These are phyloP conservation scores for Rhynchosporium agropyri DNA, from an alignment of 2,329 filamentous ascomycete species.

Conservation along the genomic window DNA sequence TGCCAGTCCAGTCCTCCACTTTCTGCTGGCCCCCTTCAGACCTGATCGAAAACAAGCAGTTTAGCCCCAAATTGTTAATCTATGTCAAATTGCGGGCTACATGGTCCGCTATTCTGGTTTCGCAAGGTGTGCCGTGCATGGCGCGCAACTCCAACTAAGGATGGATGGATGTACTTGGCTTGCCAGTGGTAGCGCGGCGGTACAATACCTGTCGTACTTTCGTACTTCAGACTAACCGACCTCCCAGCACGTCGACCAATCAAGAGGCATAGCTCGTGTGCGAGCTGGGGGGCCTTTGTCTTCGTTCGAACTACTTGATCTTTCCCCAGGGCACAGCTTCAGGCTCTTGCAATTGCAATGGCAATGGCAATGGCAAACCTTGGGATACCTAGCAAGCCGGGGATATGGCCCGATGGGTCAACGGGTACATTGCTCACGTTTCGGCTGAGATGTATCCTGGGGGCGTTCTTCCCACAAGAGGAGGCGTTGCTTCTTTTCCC, in stretches of 20 bases:
- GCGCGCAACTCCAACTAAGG: slow-evolving; percentile 3
- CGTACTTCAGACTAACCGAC: no score
- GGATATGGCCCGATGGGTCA: slow-evolving; percentile 18
- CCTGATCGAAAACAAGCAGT: slow-evolving; percentile 13
- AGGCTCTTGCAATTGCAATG: slow-evolving; percentile 9
- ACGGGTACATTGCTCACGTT: slow-evolving; percentile 13
- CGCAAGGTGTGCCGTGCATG: slow-evolving; percentile 10
- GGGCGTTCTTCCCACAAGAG: slow-evolving; percentile 1
- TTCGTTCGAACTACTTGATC: background rate
- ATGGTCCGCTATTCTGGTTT: slow-evolving; percentile 2
- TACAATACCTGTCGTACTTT: no score
- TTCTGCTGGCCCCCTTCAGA: background rate
- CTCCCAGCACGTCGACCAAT: background rate
- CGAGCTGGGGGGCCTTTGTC: background rate
- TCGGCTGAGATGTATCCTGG: background rate
- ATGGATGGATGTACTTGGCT: background rate
- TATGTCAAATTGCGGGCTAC: slow-evolving; percentile 5
- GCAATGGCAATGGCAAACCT: background rate
- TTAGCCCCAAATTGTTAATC: slow-evolving; percentile 8
- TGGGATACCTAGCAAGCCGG: background rate
- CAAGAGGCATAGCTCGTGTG: slow-evolving; percentile 1
- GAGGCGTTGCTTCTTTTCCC: slow-evolving; percentile 17
- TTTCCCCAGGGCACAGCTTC: slow-evolving; percentile 2
- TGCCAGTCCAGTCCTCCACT: background rate
- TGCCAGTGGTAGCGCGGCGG: slow-evolving; percentile 6